Conservation (phyloP, 345 rosid species). For the Melastoma malabathricum region DNA sequence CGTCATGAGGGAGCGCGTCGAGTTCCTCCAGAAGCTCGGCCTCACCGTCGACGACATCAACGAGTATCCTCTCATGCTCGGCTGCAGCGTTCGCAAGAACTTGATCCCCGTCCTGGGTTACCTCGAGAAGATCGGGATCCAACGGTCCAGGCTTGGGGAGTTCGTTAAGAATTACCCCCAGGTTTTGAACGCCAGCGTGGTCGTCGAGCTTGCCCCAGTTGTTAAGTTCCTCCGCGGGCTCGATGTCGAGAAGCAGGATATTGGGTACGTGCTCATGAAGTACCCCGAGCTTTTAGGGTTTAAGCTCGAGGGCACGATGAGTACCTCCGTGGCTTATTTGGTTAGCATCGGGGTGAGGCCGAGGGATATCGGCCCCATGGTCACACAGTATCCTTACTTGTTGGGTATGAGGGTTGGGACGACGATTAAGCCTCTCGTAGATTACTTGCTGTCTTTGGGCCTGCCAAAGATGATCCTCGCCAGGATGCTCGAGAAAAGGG, state of each 20-base stretch:
- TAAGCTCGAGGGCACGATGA: constrained; percentile 89
- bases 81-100: constrained; percentile 81
- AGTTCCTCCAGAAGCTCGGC: constrained; percentile 71
- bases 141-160: constrained; percentile 63
- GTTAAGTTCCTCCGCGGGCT: constrained; percentile 79
- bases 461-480: constrained; percentile 69
- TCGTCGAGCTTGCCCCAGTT: constrained; percentile 88
- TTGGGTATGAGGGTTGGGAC: constrained; percentile 95
- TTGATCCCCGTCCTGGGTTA: constrained; percentile 84
- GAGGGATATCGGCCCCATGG: constrained; percentile 92
- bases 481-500: constrained; percentile 81
- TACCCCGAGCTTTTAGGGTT: constrained; percentile 89
- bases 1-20: constrained; percentile 80
- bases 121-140: constrained; percentile 65
- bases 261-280: constrained; percentile 67
- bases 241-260: constrained; percentile 79
- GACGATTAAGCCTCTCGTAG: constrained; percentile 66
- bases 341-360: constrained; percentile 86
- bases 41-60: constrained; percentile 68
- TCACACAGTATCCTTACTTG: constrained; percentile 74
- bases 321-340: constrained; percentile 84
- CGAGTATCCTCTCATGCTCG: constrained; percentile 70
- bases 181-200: constrained; percentile 68
- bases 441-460: constrained; percentile 58
- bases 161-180: constrained; percentile 74